Conservation (phyloP, 202 grass and related monocot species). For the Elaeis oleifera region DNA sequence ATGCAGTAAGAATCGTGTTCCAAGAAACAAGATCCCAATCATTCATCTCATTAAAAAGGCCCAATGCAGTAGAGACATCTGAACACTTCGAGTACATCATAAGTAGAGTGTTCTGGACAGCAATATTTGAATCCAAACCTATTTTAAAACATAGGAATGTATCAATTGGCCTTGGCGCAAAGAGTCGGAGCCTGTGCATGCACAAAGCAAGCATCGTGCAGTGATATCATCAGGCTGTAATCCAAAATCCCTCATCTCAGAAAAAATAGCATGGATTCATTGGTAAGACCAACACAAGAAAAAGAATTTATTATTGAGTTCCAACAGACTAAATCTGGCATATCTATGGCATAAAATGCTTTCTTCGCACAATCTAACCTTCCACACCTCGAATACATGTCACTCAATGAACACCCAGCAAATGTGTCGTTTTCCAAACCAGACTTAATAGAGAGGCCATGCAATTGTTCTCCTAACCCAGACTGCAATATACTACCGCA, state of each 20-base stretch:
- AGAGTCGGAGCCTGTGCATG: constrained; percentile 36
- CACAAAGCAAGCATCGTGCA: constrained; percentile 46
- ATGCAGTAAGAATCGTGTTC: constrained; percentile 68
- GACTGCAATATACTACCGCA: constrained; percentile 25
- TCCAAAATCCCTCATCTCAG: constrained; percentile 41
- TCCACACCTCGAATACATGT: constrained; percentile 64
- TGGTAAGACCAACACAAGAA: constrained; percentile 36
- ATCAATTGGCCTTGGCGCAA: constrained; percentile 31
- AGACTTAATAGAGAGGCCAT: constrained; percentile 50
- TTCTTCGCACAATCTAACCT: constrained; percentile 32
- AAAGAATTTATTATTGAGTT: constrained; percentile 56
- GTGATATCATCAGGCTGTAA: constrained; percentile 47
- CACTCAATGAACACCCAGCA: constrained; percentile 56
- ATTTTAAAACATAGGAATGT: constrained; percentile 47
- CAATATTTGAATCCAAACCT: constrained; percentile 35
- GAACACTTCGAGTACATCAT: constrained; percentile 56
- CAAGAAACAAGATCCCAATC: constrained; percentile 48
- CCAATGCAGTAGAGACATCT: constrained; percentile 43
- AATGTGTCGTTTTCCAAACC: constrained; percentile 30
- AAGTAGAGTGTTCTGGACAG: constrained; percentile 53
- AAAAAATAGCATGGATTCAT: constrained; percentile 38
- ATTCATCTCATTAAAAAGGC: constrained; percentile 39
- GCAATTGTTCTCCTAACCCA: constrained; percentile 42
- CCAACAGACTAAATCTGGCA: constrained; percentile 61
- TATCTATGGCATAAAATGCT: constrained; percentile 42